Percentiles rank a stretch among this genome's conserved stretches.
Evolutionary conservation across 202 grass and related monocot species (phyloP).

Genomic region (Sporobolus alterniflorus): DNA sequence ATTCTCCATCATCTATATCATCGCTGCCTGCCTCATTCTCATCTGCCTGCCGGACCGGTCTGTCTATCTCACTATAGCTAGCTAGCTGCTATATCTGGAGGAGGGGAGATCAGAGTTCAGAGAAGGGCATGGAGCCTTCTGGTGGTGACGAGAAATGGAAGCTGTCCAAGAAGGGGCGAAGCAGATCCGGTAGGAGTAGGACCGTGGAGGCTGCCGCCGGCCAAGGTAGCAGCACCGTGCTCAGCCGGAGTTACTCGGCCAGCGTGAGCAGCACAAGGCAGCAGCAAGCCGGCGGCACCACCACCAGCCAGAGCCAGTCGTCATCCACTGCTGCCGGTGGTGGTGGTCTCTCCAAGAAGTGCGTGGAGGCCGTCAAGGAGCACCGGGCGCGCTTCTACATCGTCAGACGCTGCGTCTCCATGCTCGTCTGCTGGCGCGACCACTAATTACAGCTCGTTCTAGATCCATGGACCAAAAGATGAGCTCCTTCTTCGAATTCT

Average conservation of each 20-base stretch:
- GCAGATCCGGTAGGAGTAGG: constrained; percentile 62
- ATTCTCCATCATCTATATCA: no score
- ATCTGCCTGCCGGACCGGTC: no score
- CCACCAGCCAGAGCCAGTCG: no score
- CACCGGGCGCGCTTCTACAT: constrained; percentile 92
- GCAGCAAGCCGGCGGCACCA: background rate
- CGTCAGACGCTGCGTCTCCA: constrained; percentile 95
- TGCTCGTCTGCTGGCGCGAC: constrained; percentile 99
- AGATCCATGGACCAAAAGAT: no score
- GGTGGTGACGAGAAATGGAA: constrained; percentile 86
- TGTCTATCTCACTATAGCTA: no score
- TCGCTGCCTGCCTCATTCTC: no score
- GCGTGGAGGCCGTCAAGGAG: constrained; percentile 84
- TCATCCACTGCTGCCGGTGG: background rate
- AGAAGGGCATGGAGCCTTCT: constrained; percentile 28
- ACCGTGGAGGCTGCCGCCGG: background rate
- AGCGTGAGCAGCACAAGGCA: constrained; percentile 46
- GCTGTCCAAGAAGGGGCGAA: constrained; percentile 76
- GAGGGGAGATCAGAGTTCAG: no score
- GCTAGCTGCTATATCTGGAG: no score
- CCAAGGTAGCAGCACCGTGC: background rate
- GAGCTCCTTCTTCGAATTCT: no score
- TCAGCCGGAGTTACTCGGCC: constrained; percentile 52
- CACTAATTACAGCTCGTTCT: no score
- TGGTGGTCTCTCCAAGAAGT: constrained; percentile 60